These are phyloP conservation scores for Picea glauca DNA, from an alignment of 75 land plant species.

Conservation along the genomic window DNA sequence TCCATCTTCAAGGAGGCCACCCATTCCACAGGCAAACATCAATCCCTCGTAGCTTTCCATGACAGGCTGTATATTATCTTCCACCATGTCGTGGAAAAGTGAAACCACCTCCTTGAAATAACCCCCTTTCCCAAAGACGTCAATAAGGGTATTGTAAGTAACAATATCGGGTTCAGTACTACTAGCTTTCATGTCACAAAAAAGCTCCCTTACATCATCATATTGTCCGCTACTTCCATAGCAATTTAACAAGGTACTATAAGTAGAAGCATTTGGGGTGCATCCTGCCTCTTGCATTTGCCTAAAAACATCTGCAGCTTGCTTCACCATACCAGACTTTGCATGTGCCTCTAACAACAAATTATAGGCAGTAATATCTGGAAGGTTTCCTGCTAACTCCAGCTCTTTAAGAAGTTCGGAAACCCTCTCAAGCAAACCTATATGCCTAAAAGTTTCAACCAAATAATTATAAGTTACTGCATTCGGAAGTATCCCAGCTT, in stretches of 20 bases:
- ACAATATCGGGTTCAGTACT: conserved; percentile 76
- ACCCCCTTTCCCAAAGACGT: conserved; percentile 91
- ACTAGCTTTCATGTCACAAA: conserved; percentile 91
- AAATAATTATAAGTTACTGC: conserved; percentile 58
- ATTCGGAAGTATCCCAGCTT: conserved; percentile 89
- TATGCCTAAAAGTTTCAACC: conserved; percentile 71
- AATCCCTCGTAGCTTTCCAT: conserved; percentile 90
- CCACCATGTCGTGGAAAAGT: conserved; percentile 92
- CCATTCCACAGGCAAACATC: conserved; percentile 82
- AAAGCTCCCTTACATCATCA: conserved; percentile 84
- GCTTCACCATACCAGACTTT: conserved; percentile 37
- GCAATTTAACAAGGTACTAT: conserved; percentile 72
- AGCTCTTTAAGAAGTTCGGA: conserved; percentile 73
- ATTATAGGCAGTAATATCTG: conserved; percentile 82
- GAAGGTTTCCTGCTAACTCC: conserved; percentile 78
- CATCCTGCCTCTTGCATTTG: conserved; percentile 93
- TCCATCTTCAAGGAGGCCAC: conserved; percentile 86
- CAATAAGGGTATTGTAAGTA: conserved; percentile 86
- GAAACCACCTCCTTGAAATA: conserved; percentile 91
- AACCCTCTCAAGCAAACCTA: conserved; percentile 56
- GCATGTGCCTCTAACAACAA: conserved; percentile 81
- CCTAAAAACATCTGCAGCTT: conserved; percentile 77
- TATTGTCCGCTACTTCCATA: conserved; percentile 81
- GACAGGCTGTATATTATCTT: conserved; percentile 74
- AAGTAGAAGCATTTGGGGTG: conserved; percentile 75